Evolutionary conservation across 192 early-diverging fungal genomes (phyloP).

Genomic region (Coemansia sp.): DNA sequence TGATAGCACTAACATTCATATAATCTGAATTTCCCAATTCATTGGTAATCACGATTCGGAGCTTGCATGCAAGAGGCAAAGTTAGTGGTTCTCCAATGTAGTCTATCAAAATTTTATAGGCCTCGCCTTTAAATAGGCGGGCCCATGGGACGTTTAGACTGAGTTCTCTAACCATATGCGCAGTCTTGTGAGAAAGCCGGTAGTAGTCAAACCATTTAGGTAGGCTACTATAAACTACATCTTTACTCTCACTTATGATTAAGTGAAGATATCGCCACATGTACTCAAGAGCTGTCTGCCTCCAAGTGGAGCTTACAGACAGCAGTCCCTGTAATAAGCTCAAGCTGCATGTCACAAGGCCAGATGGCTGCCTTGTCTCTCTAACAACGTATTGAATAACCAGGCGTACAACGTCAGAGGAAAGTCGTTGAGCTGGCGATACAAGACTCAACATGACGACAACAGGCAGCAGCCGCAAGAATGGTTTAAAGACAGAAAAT

Average conservation of each 20-base stretch:
- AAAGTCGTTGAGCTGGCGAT: too few relatives aligned
- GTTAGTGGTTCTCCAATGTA: not conserved
- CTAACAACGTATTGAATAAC: too few relatives aligned
- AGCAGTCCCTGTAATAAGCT: not conserved
- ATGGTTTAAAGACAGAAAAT: not conserved
- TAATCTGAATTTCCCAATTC: too few relatives aligned
- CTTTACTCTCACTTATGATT: not conserved
- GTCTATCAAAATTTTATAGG: not conserved
- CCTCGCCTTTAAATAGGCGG: not conserved
- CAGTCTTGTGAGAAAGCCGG: not conserved
- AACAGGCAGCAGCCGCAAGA: not conserved
- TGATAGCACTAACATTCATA: too few relatives aligned
- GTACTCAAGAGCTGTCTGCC: not conserved
- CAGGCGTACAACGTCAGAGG: too few relatives aligned
- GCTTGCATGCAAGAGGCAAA: too few relatives aligned
- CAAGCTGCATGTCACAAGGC: too few relatives aligned
- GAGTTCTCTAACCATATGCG: not conserved
- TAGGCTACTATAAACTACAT: not conserved
- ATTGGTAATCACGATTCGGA: too few relatives aligned
- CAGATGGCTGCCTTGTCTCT: too few relatives aligned
- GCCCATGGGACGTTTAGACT: not conserved
- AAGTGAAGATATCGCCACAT: not conserved
- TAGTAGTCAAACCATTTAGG: not conserved
- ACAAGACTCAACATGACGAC: too few relatives aligned
- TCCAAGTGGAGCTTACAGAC: not conserved